phyloP scores from a whole-genome alignment of 164 flowering plant species.

The Cinnamomum chago region DNA sequence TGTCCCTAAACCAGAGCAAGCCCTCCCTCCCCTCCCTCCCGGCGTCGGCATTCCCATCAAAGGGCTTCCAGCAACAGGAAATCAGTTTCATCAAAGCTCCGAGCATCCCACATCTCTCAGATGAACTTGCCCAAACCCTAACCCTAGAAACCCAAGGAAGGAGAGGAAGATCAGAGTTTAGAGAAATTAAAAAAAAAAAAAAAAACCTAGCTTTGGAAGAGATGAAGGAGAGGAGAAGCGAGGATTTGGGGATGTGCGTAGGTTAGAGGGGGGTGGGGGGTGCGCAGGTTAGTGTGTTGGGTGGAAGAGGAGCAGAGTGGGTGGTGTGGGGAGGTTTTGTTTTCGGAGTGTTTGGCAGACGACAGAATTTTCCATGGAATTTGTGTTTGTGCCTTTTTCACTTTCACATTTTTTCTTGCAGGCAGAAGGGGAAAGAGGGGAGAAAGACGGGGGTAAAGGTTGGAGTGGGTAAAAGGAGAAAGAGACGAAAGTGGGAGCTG shows the following conservation, averaged over 20 bases:
- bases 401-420: background rate
- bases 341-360: slow-evolving; percentile 20
- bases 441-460: no score
- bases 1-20: slow-evolving; percentile 50
- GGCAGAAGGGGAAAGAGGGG: no score
- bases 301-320: slow-evolving; percentile 16
- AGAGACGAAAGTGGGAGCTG: no score
- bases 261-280: background rate
- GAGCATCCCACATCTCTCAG: slow-evolving; percentile 74
- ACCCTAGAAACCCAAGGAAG: background rate
- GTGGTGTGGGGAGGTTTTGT: slow-evolving; percentile 12
- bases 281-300: slow-evolving; percentile 16
- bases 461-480: no score
- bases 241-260: background rate
- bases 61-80: slow-evolving; percentile 54
- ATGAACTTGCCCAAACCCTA: slow-evolving; percentile 16
- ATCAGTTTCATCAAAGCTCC: slow-evolving; percentile 56
- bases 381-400: background rate
- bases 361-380: slow-evolving; percentile 12
- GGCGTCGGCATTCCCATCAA: slow-evolving; percentile 20
- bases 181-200: no score
- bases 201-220: background rate
- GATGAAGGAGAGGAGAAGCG: background rate
- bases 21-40: slow-evolving; percentile 44
- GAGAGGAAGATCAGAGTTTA: no score